Evolutionary conservation across 306 rosid genomes (phyloP).

Genomic region (Dicorynia guianensis): DNA sequence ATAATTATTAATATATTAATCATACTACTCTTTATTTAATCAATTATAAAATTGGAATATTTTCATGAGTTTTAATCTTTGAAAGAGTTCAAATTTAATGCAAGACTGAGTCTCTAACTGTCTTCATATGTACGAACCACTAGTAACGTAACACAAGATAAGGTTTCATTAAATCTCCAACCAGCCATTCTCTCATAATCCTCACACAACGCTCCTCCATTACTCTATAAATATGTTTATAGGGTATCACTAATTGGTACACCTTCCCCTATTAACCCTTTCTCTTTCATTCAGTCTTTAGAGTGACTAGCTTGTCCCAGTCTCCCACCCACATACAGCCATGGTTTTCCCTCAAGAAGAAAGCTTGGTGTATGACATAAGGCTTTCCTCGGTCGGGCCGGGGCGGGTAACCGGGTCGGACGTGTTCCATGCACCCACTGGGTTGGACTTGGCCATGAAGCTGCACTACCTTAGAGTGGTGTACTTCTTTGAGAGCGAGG

Average conservation of each 20-base stretch:
- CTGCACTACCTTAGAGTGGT: slow-evolving; percentile 74
- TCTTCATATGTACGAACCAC: slow-evolving; percentile 37
- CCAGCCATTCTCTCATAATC: neutral
- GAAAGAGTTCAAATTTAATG: too few species aligned
- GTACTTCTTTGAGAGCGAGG: slow-evolving; percentile 60
- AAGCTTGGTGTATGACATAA: slow-evolving; percentile 50
- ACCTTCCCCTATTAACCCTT: neutral
- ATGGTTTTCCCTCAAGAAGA: slow-evolving; percentile 53
- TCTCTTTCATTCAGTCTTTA: neutral
- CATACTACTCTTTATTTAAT: too few species aligned
- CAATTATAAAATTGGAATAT: too few species aligned
- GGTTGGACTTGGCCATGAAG: slow-evolving; percentile 83
- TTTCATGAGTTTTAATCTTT: too few species aligned
- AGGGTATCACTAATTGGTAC: neutral
- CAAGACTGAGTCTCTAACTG: neutral
- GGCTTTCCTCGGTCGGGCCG: slow-evolving; percentile 78
- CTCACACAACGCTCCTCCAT: neutral
- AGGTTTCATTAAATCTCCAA: slow-evolving; percentile 40
- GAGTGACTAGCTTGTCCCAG: too few species aligned
- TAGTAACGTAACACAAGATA: neutral
- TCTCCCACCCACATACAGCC: neutral
- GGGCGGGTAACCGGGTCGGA: slow-evolving; percentile 45
- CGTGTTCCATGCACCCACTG: slow-evolving; percentile 43
- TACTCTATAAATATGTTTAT: slow-evolving; percentile 23
- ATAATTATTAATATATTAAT: too few species aligned